These are phyloP conservation scores for Podaxis sp. DNA, from an alignment of 768 basidiomycete genomes.

Conservation along the genomic window DNA sequence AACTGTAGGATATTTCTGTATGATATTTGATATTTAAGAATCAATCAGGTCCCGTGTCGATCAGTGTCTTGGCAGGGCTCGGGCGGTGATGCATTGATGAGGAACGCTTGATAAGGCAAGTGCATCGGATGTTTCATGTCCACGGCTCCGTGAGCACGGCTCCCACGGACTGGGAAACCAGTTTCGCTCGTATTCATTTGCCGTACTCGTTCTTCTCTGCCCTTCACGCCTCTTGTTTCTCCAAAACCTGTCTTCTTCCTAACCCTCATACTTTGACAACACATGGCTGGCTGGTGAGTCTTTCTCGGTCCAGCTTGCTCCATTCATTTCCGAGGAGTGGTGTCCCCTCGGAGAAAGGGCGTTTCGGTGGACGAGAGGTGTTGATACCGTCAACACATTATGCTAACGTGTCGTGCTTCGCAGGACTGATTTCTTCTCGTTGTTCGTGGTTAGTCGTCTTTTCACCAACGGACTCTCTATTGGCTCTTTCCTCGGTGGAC, in stretches of 20 bases:
- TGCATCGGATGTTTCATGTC: slow-evolving; percentile 7
- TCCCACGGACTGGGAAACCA: slow-evolving; percentile 7
- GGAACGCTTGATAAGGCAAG: background rate
- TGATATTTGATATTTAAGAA: background rate
- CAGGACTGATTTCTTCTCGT: slow-evolving; percentile 7
- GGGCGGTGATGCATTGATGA: slow-evolving; percentile 6
- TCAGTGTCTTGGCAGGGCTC: background rate
- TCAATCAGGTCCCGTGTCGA: background rate
- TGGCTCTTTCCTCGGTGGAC: background rate
- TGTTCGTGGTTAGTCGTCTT: slow-evolving; percentile 11
- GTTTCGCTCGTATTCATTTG: background rate
- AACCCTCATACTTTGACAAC: background rate
- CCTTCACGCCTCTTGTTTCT: background rate
- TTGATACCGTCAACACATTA: background rate
- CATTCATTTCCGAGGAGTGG: slow-evolving; percentile 2
- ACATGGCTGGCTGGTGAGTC: slow-evolving; percentile 15
- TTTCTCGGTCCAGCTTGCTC: background rate
- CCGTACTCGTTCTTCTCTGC: background rate
- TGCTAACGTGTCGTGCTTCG: background rate
- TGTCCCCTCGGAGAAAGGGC: background rate
- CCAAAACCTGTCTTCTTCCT: background rate
- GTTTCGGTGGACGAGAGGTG: background rate
- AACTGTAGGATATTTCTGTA: slow-evolving; percentile 3
- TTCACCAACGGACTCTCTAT: background rate
- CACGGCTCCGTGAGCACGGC: background rate